Percentiles rank a stretch among this genome's conserved stretches.
These are phyloP conservation scores for Pythium grandisporangium DNA, from an alignment of 352 stramenopile species.

Conservation along the genomic window DNA sequence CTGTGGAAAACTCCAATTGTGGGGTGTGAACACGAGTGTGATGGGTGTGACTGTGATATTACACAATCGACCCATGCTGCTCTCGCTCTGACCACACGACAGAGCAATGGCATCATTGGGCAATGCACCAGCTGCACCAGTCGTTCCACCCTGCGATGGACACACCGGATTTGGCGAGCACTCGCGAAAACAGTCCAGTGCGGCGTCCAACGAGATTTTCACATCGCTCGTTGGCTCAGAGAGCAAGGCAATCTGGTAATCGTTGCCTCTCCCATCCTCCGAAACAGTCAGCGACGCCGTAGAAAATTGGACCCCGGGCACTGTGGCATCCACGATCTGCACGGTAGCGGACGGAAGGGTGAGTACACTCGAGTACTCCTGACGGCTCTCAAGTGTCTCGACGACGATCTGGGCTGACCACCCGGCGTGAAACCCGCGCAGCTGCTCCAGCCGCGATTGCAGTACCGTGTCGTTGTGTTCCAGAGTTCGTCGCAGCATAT, in stretches of 20 bases:
- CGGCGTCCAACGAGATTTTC: constrained; percentile 27
- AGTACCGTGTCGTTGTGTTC: no score
- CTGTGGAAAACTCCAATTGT: constrained; percentile 53
- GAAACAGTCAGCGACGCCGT: constrained; percentile 49
- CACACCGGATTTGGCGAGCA: constrained; percentile 22
- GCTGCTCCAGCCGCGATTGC: neutral
- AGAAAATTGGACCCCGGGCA: constrained; percentile 65
- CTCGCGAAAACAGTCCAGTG: constrained; percentile 44
- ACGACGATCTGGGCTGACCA: constrained; percentile 30
- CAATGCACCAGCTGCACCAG: no score
- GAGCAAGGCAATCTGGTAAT: constrained; percentile 63
- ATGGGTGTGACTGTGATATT: constrained; percentile 55
- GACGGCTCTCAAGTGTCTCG: constrained; percentile 6
- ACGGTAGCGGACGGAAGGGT: no score
- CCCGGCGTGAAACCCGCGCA: constrained; percentile 19
- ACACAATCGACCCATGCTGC: constrained; percentile 22
- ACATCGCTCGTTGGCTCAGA: constrained; percentile 53
- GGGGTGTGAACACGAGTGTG: constrained; percentile 31
- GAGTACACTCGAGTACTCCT: no score
- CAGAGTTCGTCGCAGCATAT: no score
- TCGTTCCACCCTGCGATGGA: constrained; percentile 22
- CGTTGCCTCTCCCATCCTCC: constrained; percentile 52
- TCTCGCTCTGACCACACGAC: neutral
- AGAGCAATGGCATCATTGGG: neutral
- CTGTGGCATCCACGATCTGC: constrained; percentile 32